These are phyloP conservation scores for Hondaea fermentalgiana DNA, from an alignment of 108 stramenopile species.

Conservation along the genomic window DNA sequence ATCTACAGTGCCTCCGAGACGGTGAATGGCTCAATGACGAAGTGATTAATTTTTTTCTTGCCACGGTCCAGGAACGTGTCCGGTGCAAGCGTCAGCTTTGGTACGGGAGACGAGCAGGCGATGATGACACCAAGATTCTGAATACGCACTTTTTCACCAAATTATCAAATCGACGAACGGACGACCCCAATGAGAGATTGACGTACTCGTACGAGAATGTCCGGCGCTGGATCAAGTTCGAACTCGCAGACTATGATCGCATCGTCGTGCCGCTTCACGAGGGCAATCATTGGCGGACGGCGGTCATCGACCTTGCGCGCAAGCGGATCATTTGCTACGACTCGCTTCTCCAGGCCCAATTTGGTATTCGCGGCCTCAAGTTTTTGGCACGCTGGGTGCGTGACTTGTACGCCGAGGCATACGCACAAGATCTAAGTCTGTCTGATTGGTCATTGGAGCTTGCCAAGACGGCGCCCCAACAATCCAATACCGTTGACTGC, in stretches of 20 bases:
- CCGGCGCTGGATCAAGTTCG: not conserved
- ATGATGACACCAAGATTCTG: not conserved
- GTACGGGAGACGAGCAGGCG: not conserved
- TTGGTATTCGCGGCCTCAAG: not conserved
- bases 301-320: not conserved
- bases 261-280: not conserved
- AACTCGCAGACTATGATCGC: not conserved
- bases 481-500: not conserved
- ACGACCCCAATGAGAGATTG: not conserved
- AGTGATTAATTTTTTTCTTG: not conserved
- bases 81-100: not conserved
- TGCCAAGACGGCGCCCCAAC: not conserved
- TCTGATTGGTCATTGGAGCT: not conserved
- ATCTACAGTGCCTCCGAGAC: not conserved
- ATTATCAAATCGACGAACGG: not conserved
- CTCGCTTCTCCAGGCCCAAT: not conserved
- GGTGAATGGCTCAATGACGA: constrained; percentile 12
- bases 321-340: not conserved
- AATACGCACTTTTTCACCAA: not conserved
- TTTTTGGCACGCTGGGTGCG: not conserved
- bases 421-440: not conserved
- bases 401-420: not conserved
- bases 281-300: not conserved
- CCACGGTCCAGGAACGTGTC: not conserved
- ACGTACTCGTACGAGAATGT: not conserved